Conservation (phyloP, 78 protist genomes). For the Fonticula alba region DNA sequence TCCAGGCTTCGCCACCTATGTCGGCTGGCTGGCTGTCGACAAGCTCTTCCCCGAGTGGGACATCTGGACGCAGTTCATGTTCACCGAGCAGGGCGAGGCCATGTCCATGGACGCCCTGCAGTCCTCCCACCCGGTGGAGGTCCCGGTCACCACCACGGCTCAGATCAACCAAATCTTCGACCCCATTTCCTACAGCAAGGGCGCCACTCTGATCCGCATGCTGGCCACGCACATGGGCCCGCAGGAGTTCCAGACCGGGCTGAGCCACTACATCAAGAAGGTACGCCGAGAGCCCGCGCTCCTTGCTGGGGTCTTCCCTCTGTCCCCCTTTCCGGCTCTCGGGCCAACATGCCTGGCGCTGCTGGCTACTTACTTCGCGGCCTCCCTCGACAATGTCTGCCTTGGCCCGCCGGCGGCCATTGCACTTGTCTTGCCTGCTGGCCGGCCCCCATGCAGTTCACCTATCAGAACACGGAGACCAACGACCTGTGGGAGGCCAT, state of each 20-base stretch:
- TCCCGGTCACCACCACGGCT: constrained; percentile 27
- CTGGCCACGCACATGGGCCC: constrained; percentile 38
- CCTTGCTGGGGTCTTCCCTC: too few relatives aligned
- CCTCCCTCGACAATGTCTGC: too few relatives aligned
- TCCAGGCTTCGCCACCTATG: background rate
- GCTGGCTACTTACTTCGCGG: too few relatives aligned
- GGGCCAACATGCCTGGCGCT: too few relatives aligned
- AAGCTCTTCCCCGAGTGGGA: constrained; percentile 66
- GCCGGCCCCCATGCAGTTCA: background rate
- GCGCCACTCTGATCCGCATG: constrained; percentile 63
- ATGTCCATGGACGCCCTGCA: constrained; percentile 40
- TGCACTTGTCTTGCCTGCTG: too few relatives aligned
- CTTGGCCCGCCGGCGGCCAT: too few relatives aligned
- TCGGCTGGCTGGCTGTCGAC: constrained; percentile 28
- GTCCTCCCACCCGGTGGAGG: constrained; percentile 66
- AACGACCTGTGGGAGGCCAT: constrained; percentile 67
- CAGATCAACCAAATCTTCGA: constrained; percentile 76
- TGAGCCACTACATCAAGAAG: constrained; percentile 32
- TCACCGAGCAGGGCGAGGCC: constrained; percentile 2
- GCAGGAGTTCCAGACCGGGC: constrained; percentile 56
- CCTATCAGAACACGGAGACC: constrained; percentile 43
- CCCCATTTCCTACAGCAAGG: constrained; percentile 50
- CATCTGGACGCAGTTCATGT: constrained; percentile 35
- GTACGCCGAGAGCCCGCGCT: too few relatives aligned
- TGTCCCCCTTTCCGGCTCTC: too few relatives aligned